Percentiles rank a stretch among this genome's conserved stretches.
phyloP scores from a whole-genome alignment of 768 basidiomycete species.

The Boletus insuetus region DNA sequence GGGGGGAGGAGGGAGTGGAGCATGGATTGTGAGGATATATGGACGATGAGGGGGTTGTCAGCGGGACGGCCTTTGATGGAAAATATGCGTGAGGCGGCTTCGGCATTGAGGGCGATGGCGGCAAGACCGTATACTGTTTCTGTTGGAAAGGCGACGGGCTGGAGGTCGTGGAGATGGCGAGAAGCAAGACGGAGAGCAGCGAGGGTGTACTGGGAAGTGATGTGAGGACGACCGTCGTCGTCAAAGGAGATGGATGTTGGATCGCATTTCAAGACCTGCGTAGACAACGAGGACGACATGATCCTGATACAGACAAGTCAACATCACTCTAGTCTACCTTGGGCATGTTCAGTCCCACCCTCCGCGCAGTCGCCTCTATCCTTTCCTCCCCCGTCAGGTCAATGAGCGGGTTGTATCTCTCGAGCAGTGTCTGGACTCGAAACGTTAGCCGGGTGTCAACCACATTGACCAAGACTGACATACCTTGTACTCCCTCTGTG shows the following conservation, averaged over 20 bases:
- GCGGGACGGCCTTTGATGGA: constrained; percentile 86
- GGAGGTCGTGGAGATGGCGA: constrained; percentile 42
- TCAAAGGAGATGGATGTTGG: constrained; percentile 58
- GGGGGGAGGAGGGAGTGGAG: constrained; percentile 70
- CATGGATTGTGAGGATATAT: constrained; percentile 86
- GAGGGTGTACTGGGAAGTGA: constrained; percentile 51
- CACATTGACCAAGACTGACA: too few relatives aligned
- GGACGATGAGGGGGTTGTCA: constrained; percentile 97
- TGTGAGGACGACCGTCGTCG: constrained; percentile 44
- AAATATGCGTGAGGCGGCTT: constrained; percentile 75
- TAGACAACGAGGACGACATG: constrained; percentile 16
- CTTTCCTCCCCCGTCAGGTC: constrained; percentile 80
- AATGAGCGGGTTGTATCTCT: constrained; percentile 83
- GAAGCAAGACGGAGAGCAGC: constrained; percentile 56
- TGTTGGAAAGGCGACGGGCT: constrained; percentile 87
- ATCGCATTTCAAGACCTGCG: constrained; percentile 58
- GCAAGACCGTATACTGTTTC: constrained; percentile 99
- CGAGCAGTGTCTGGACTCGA: constrained; percentile 59
- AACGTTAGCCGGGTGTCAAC: not conserved
- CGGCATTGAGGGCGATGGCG: constrained; percentile 66
- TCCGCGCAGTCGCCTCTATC: constrained; percentile 77
- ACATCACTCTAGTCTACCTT: constrained; percentile 8
- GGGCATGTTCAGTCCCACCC: constrained; percentile 89
- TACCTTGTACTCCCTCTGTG: constrained; percentile 78
- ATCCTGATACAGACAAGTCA: constrained; percentile 1